Base-by-base conservation (phyloP, 495 filamentous ascomycete species). In the Collariella sp. region DNA sequence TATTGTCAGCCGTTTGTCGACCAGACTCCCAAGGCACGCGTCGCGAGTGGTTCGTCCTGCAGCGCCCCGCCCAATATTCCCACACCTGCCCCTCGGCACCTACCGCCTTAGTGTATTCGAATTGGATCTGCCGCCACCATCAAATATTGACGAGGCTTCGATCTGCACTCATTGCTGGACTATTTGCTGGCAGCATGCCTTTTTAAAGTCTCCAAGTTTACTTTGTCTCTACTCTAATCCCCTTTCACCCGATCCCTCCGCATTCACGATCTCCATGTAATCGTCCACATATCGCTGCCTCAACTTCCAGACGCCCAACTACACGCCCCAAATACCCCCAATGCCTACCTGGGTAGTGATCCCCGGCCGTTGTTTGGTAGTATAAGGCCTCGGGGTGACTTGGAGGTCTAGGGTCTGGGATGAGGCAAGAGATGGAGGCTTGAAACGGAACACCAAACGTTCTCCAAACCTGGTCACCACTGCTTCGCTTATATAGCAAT, bases 61-160 rank as follows among this genome's bases (percentile, higher is more conserved):
- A 44, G 31, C 19, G 39, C 39, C 54, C 38, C 38, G 29, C 26
- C 22, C 54, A 57, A 46, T 31, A 50, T 52, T 54, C 34, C 34
- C 10, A 33, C 20, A 35, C 42, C 11, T 33, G 22, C 41, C 15
- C 36, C 12, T 34, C 34, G 20, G 38, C 46, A 26, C 40, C 18
- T 38, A 39, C 39, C 13, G 24, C 29, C 26, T 22, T 19, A 2
- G 18, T 40, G 22, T 33, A 20, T 7, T 19, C 12, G 15, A 23
- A 42, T 9, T 31, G 26, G 26, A 31, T 31, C 26, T 9, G 6
- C 19, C 20, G 40, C 40, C 40, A 42, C 1, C 10, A 41, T 42
- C 13, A 11, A n/a, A n/a, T n/a, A 23, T 23, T 19, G 7, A 33
- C 4, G 12, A 24, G 41, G 19, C 20, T 36, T 52, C n/a, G 31